phyloP scores from a whole-genome alignment of 1,284 basidiomycete species.

The Porodaedalea pini region DNA sequence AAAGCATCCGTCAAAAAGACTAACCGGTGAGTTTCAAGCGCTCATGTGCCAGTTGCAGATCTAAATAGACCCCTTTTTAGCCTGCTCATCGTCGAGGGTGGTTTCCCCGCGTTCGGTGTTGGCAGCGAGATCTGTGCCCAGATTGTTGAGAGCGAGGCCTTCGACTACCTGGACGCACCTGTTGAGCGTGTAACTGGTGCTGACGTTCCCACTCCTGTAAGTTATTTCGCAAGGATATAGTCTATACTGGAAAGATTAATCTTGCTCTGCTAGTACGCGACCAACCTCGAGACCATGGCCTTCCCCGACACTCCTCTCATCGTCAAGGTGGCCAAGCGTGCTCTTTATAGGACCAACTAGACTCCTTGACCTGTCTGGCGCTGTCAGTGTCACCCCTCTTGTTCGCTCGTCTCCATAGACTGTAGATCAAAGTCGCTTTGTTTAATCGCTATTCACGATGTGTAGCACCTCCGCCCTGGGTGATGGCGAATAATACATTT shows the following conservation, averaged over 20 bases:
- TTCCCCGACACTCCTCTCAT: constrained; percentile 91
- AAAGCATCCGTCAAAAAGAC: constrained; percentile 98
- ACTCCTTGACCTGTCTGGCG: constrained; percentile 5
- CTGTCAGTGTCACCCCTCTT: background rate
- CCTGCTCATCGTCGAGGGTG: constrained; percentile 93
- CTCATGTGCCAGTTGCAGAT: background rate
- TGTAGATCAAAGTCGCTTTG: constrained; percentile 9
- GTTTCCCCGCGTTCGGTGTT: constrained; percentile 98
- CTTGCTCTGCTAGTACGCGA: constrained; percentile 67
- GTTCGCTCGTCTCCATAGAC: constrained; percentile 1
- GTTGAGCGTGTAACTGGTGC: constrained; percentile 98
- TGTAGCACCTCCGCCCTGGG: background rate
- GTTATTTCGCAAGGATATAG: constrained; percentile 34
- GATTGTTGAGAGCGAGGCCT: constrained; percentile 93
- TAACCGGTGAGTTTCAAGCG: constrained; percentile 60
- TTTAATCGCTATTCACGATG: constrained; percentile 5
- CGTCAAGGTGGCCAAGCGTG: constrained; percentile 88
- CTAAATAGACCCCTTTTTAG: constrained; percentile 36
- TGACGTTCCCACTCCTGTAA: constrained; percentile 91
- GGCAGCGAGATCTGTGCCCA: constrained; percentile 98
- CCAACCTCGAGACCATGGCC: constrained; percentile 81
- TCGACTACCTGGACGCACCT: constrained; percentile 96
- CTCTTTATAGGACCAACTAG: constrained; percentile 83
- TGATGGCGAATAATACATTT: constrained; percentile 14
- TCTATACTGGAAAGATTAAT: background rate